Percentiles rank a stretch among this genome's conserved stretches.
These are phyloP conservation scores for Nemania abortiva DNA, from an alignment of 2,329 filamentous ascomycete species.

Conservation along the genomic window DNA sequence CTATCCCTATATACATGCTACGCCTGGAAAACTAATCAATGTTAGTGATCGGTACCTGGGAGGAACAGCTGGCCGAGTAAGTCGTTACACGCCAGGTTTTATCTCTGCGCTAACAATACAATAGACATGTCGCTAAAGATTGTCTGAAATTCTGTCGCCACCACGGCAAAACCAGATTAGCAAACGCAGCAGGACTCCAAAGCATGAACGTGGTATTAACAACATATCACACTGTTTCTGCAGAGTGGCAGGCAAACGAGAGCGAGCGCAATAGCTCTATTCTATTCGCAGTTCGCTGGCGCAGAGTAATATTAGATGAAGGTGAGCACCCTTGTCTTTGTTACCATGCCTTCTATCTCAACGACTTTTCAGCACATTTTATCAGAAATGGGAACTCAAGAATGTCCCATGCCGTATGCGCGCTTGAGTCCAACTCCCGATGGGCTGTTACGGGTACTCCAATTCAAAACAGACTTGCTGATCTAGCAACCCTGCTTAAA, in stretches of 20 bases:
- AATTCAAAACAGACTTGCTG: conserved; percentile 59
- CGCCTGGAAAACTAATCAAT: background rate
- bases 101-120: background rate
- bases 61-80: conserved; percentile 40
- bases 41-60: conserved; percentile 53
- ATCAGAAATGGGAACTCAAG: conserved; percentile 52
- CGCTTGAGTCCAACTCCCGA: conserved; percentile 48
- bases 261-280: background rate
- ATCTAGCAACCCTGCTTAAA: conserved; percentile 57
- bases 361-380: conserved; percentile 53
- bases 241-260: background rate
- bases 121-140: background rate
- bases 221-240: background rate
- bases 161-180: background rate
- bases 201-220: background rate
- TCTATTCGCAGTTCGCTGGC: background rate
- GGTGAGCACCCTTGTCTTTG: background rate
- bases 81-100: background rate
- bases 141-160: background rate
- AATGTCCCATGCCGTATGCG: conserved; percentile 46
- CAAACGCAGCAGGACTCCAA: too few species aligned
- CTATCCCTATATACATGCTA: conserved; percentile 25
- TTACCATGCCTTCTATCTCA: background rate
- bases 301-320: background rate
- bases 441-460: conserved; percentile 65